Percentiles rank a stretch among this genome's conserved stretches.
These are phyloP conservation scores for Talaromyces sp. DNA, from an alignment of 2,329 filamentous ascomycete genomes.

Conservation along the genomic window DNA sequence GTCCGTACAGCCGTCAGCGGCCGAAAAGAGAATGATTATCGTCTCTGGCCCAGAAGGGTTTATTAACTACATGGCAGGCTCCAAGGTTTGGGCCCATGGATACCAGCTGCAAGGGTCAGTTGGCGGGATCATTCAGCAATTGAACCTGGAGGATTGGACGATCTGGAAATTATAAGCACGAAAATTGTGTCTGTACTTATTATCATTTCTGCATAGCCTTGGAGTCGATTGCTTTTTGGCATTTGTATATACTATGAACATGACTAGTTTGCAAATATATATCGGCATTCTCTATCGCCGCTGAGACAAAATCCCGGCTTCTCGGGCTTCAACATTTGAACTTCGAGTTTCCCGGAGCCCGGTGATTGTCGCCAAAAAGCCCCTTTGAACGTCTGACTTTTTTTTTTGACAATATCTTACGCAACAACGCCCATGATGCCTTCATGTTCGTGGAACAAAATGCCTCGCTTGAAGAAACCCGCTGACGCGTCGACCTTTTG, in stretches of 20 bases:
- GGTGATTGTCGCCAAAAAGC: slow-evolving; percentile 72
- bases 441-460: slow-evolving; percentile 30
- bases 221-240: slow-evolving; percentile 3
- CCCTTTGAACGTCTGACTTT: slow-evolving; percentile 79
- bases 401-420: slow-evolving; percentile 48
- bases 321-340: slow-evolving; percentile 79
- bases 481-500: not conserved
- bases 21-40: slow-evolving; percentile 55
- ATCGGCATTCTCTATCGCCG: not conserved
- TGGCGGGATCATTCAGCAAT: slow-evolving; percentile 59
- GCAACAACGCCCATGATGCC: slow-evolving; percentile 41
- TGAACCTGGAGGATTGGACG: slow-evolving; percentile 55
- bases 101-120: slow-evolving; percentile 70
- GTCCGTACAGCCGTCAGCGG: slow-evolving; percentile 14
- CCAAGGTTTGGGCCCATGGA: slow-evolving; percentile 69
- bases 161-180: slow-evolving; percentile 51
- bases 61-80: slow-evolving; percentile 70
- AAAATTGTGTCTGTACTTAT: not conserved
- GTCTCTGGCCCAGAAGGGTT: slow-evolving; percentile 92
- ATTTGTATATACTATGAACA: not conserved
- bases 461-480: slow-evolving; percentile 2
- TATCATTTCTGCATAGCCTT: slow-evolving; percentile 7
- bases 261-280: not conserved
- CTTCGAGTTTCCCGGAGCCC: slow-evolving; percentile 72
- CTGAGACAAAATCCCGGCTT: slow-evolving; percentile 59